These are phyloP conservation scores for Sicyos baderoa DNA, from an alignment of 306 rosid genomes.

Conservation along the genomic window DNA sequence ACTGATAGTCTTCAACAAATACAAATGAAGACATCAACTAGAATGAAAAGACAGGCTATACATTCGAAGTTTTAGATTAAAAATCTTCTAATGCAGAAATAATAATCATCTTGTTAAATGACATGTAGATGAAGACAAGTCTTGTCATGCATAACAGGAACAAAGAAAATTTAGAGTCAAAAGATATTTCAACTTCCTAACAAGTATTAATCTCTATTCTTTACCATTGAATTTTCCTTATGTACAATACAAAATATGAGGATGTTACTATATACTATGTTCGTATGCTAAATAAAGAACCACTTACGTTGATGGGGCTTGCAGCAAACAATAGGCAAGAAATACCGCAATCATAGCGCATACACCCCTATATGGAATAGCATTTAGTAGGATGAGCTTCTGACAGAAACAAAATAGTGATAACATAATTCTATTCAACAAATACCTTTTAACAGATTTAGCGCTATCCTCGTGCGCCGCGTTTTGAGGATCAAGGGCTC, in stretches of 20 bases:
- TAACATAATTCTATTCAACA: neutral
- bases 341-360: conserved; percentile 98
- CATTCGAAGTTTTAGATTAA: neutral
- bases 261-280: neutral
- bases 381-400: neutral
- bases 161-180: conserved; percentile 7
- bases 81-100: neutral
- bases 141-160: conserved; percentile 2
- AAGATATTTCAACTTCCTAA: neutral
- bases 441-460: conserved; percentile 82
- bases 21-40: neutral
- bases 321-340: conserved; percentile 96
- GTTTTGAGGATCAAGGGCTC: conserved; percentile 85
- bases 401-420: conserved; percentile 5
- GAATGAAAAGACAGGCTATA: neutral
- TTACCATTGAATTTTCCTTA: neutral
- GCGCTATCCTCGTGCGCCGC: conserved; percentile 71
- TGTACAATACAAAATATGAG: neutral
- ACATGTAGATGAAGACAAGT: neutral
- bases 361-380: conserved; percentile 66
- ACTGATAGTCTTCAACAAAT: neutral
- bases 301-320: conserved; percentile 97
- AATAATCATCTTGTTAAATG: neutral
- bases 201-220: neutral
- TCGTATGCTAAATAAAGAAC: neutral